These are phyloP conservation scores for Botryotinia convoluta DNA, from an alignment of 2,329 filamentous ascomycete species.

Conservation along the genomic window DNA sequence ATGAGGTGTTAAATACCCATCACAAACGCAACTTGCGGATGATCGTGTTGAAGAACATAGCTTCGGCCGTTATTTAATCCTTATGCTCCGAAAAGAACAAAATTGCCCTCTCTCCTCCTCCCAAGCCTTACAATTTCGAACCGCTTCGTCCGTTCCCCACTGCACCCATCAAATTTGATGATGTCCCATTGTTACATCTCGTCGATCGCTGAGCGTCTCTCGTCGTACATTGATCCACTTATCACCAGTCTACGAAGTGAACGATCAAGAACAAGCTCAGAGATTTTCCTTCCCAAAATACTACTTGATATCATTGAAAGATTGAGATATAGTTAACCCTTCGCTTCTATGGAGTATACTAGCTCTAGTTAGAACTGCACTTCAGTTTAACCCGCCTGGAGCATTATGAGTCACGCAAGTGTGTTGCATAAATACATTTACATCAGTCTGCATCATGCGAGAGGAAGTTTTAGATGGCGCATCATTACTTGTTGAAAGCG, in stretches of 20 bases:
- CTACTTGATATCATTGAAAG: background rate
- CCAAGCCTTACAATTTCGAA: background rate
- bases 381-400: background rate
- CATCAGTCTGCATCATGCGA: background rate
- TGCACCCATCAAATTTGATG: background rate
- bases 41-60: background rate
- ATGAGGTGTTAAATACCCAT: background rate
- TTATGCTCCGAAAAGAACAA: background rate
- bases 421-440: background rate
- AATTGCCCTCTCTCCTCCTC: background rate
- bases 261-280: background rate
- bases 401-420: background rate
- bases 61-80: background rate
- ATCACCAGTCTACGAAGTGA: background rate
- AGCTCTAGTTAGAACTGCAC: background rate
- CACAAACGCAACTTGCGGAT: background rate
- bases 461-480: background rate
- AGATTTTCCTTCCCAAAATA: no score
- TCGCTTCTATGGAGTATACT: background rate
- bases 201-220: background rate
- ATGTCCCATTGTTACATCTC: background rate
- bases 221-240: background rate
- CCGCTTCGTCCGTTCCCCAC: background rate
- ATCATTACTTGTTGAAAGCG: background rate
- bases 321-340: background rate